Conservation (phyloP, 805 yeast genomes). For the Clavispora santaluciae region DNA sequence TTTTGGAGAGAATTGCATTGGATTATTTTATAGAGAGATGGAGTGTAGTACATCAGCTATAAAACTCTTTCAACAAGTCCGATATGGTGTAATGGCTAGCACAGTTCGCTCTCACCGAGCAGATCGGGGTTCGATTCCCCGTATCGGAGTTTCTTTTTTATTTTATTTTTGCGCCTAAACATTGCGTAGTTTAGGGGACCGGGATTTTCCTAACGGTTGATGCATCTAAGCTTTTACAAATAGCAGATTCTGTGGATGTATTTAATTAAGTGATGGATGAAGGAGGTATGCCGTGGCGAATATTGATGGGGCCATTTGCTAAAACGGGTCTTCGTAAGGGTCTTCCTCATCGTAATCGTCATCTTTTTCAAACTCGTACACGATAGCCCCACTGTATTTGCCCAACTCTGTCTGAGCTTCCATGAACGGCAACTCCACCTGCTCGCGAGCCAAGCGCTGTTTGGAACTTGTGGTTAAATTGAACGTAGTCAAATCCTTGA, state of each 20-base stretch:
- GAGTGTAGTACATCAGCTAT: background rate
- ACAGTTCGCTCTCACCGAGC: slow-evolving; percentile 20
- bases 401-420: slow-evolving; percentile 74
- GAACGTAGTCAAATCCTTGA: slow-evolving; percentile 81
- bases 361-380: slow-evolving; percentile 91
- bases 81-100: slow-evolving; percentile 18
- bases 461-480: slow-evolving; percentile 70
- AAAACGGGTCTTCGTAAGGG: slow-evolving; percentile 95
- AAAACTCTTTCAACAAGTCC: slow-evolving; percentile 2
- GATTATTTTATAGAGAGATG: no score
- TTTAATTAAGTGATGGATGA: no score
- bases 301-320: no score
- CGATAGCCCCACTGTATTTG: slow-evolving; percentile 81
- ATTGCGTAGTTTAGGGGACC: no score
- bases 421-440: slow-evolving; percentile 86
- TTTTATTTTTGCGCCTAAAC: background rate
- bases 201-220: no score
- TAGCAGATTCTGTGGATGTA: no score
- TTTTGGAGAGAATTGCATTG: no score
- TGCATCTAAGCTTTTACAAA: no score
- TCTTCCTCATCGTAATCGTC: slow-evolving; percentile 98
- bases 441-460: slow-evolving; percentile 74
- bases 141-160: slow-evolving; percentile 14
- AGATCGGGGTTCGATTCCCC: slow-evolving; percentile 20
- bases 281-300: no score